Base-by-base conservation (phyloP, 306 rosid species). In the Gynostemma pentaphyllum region DNA sequence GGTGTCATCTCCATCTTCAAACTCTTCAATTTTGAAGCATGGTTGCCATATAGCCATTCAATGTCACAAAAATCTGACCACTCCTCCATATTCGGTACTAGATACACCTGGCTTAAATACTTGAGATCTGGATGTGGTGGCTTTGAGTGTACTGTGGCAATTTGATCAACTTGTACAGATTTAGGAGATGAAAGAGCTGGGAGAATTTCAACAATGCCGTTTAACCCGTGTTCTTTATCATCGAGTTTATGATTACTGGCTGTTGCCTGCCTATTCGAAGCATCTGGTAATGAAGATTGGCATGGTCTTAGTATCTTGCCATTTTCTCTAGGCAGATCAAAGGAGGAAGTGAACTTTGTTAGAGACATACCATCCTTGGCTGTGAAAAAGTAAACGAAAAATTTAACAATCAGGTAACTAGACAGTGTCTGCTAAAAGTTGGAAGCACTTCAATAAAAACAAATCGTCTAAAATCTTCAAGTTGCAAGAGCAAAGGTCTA, bases 81-180 rank as follows among this genome's bases (percentile, higher is more conserved):
- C 37, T 72, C 85, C 5, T 78, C 87, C 79, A 76, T 63, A 63
- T 79, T 84, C 15, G 96, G 99, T 41, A 92, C 78, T 2, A 75
- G 68, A 69, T 84, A 86, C 62, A 86, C 78, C 68, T 74, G 78
- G 62, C 81, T 75, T 61, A 88, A 64, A 77, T 76, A 78, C 70
- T 71, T 82, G 63, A 77, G 62, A 78, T 92, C 99, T 32, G 88
- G 85, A 88, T 88, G 96, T n/a, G 90, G 82, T 7, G 83, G 73
- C 74, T 79, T 86, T 70, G 64, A 41, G 50, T 80, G 66, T 64
- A 72, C 75, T 72, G 67, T n/a, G 73, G 36, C 41, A 29, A 70
- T 40, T 1, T 56, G 82, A 67, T 74, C 83, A 66, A 57, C 66
- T 32, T 71, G 76, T 69, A 68, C 39, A 53, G 55, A 32, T 32